phyloP scores from a whole-genome alignment of 768 basidiomycete genomes.

The Suillus sp. region DNA sequence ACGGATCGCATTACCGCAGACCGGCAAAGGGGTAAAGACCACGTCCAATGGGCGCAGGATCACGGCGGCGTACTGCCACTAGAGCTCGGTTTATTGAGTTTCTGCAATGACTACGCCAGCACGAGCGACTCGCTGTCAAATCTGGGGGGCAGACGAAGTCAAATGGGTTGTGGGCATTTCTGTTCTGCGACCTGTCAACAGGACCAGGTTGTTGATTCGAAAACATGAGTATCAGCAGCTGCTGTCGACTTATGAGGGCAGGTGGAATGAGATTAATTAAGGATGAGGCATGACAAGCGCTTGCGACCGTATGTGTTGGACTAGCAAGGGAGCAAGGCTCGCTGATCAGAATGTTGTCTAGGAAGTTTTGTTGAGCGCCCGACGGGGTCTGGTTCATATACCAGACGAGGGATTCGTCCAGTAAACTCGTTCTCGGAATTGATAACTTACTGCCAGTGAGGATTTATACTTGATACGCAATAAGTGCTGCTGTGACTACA shows the following conservation, averaged over 20 bases:
- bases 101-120: conserved; percentile 46
- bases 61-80: conserved; percentile 65
- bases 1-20: conserved; percentile 64
- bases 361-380: neutral
- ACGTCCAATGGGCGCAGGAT: conserved; percentile 66
- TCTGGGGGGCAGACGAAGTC: conserved; percentile 63
- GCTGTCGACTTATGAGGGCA: conserved; percentile 55
- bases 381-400: conserved; percentile 51
- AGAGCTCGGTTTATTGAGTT: conserved; percentile 53
- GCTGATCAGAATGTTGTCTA: conserved; percentile 22
- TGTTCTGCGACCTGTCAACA: conserved; percentile 56
- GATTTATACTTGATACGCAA: neutral
- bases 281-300: conserved; percentile 61
- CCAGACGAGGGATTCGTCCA: conserved; percentile 30
- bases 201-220: conserved; percentile 50
- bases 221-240: conserved; percentile 56
- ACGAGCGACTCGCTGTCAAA: conserved; percentile 49
- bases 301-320: conserved; percentile 48
- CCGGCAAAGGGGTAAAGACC: conserved; percentile 59
- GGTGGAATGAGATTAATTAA: conserved; percentile 74
- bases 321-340: conserved; percentile 45
- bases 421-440: neutral
- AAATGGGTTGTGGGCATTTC: conserved; percentile 69
- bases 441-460: neutral
- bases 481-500: neutral